phyloP scores from a whole-genome alignment of 768 basidiomycete species.

The Mycena sanguinolenta region DNA sequence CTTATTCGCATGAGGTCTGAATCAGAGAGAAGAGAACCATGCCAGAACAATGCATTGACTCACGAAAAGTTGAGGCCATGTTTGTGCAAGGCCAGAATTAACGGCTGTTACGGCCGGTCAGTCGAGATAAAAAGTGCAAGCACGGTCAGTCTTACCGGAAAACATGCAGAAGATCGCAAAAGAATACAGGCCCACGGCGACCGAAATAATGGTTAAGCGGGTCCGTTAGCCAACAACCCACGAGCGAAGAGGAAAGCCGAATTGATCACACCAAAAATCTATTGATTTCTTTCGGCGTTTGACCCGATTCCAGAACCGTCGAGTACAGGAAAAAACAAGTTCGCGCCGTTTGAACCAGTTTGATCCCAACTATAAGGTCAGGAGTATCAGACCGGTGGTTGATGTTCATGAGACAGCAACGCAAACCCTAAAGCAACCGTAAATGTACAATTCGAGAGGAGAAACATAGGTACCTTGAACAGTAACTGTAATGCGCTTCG shows the following conservation, averaged over 20 bases:
- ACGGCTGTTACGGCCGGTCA: constrained; percentile 32
- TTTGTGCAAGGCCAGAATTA: constrained; percentile 49
- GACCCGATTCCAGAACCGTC: too few relatives aligned
- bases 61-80: constrained; percentile 52
- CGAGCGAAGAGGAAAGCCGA: too few relatives aligned
- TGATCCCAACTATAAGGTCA: constrained; percentile 58
- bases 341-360: constrained; percentile 69
- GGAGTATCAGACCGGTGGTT: not conserved
- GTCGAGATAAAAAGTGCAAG: not conserved
- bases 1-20: not conserved
- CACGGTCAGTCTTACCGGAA: constrained; percentile 10
- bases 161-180: constrained; percentile 51
- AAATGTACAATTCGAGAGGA: too few relatives aligned
- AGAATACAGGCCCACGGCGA: constrained; percentile 64
- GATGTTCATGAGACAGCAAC: constrained; percentile 27
- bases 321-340: too few relatives aligned
- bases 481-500: too few relatives aligned
- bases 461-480: too few relatives aligned
- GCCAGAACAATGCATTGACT: constrained; percentile 30
- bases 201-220: constrained; percentile 62
- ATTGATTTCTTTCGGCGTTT: too few relatives aligned
- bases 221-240: constrained; percentile 72
- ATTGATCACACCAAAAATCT: too few relatives aligned
- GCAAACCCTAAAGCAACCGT: constrained; percentile 5
- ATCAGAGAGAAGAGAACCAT: not conserved